Base-by-base conservation (phyloP, 345 rosid species). In the Hibiscus syriacus region DNA sequence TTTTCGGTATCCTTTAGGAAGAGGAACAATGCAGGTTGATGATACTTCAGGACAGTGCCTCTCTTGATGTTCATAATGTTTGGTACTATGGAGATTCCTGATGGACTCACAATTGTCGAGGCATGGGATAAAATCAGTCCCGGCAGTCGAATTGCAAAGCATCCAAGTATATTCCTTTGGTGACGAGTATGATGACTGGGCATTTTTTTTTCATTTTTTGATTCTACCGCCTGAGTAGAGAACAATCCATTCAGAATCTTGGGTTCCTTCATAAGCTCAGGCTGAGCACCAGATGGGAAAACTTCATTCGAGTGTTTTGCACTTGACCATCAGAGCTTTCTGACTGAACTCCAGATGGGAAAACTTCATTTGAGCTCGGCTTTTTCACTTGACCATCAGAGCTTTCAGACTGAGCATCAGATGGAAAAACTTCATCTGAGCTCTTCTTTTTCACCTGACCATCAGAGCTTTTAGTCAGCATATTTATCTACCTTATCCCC, bases 1-100 rank as follows among this genome's bases (percentile, higher is more conserved):
- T 94, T 69, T 71, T 87, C 56, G 99, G 97, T 94, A 94, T 71
- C 92, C 97, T 75, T 87, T 86, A 66, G 97, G 97, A 75, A 86
- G 82, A 74, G 90, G 75, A 70, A 91, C 96, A 27, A 94, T 90
- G 70, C 99, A 94, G 66, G 93, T 87, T 20, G 95, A 93, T 55
- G 95, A 90, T 63, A 76, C 76, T 59, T 84, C 87, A 16, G 97
- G 97, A 65, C 99, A 94, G 76, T 91, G 99, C 82, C 99, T 85
- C 84, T 91, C 99, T 65, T 97, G 83, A 78, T 91, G 99, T 70
- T 94, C 95, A 64, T 94, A 94, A 78, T 94, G 97, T 81, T 84
- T 94, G 53, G 95, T 94, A 60, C 76, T 57, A 41, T 39, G 76
- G 52, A 94, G 99, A 75, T 71, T 80, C 83, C 26, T 85, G 73